Base-by-base conservation (phyloP, 108 stramenopile species). In the Parietichytrium sp. region DNA sequence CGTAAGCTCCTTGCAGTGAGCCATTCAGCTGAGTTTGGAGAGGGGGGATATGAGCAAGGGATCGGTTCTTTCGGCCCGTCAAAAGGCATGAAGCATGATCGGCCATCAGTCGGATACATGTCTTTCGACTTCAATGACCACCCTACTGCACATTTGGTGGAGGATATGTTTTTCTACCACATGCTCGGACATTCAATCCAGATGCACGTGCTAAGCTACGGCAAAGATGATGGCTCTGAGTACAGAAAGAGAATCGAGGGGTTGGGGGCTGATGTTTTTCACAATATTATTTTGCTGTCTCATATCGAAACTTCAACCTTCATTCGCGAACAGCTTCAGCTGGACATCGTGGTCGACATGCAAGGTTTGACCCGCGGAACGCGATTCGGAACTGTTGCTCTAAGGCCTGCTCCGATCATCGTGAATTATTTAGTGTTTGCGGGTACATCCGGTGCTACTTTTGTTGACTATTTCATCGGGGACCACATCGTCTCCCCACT, bases 351-450 rank as follows among this genome's bases (percentile, higher is more conserved):
- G 29, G 52, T 90, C 25, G 89, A 90, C 29, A 53, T 90, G 49
- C 89, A 90, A 83, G 87, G 88, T 20, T 55, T 55, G 47, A 90
- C 89, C 15, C 82, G 88, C 15, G 88, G 89, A 1, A 83, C 83
- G 27, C 83, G 85, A 33, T 49, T 51, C 18, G 86, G 80, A 31
- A 84, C 89, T 51, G 20, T 47, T 42, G 88, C 86, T 12, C 36
- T 45, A 31, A 84, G 88, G 31, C 78, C 84, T 8, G 85, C 83
- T 16, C 85, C 85, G 49, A 20, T 90, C 18, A 82, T 87, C 83
- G 85, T 89, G 12, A 86, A 84, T 51, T 90, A 89, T 42, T 79
- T 90, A 25, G 83, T 90, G 29, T 89, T 84, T 51, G 88, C 89
- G 7, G 89, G 89, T 6, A 90, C 88, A 13, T 83, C 83, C 20